Percentiles rank a stretch among this genome's conserved stretches.
Evolutionary conservation across 441 rosid genomes (phyloP).

Genomic region (Pelargonium cotyledonis): DNA sequence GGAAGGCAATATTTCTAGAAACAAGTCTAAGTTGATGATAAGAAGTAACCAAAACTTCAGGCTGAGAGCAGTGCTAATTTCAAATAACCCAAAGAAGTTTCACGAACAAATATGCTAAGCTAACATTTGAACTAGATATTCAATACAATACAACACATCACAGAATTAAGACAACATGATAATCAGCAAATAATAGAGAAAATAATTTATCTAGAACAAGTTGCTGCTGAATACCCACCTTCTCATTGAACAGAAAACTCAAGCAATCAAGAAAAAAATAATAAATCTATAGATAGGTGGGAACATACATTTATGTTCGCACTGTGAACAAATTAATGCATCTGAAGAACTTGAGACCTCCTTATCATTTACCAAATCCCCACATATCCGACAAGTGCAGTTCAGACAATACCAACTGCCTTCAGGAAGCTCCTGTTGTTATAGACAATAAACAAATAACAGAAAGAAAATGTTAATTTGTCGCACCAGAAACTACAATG

Average conservation of each 20-base stretch:
- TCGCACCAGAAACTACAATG: not conserved
- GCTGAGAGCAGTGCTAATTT: not conserved
- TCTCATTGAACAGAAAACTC: not conserved
- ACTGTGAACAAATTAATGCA: slow-evolving; percentile 69
- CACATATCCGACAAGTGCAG: slow-evolving; percentile 82
- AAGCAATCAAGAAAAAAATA: not conserved
- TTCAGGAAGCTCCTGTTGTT: slow-evolving; percentile 74
- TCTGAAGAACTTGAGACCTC: slow-evolving; percentile 33
- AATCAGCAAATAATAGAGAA: slow-evolving; percentile 1
- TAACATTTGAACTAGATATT: slow-evolving; percentile 1
- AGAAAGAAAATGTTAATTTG: slow-evolving; percentile 7
- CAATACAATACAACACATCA: not conserved
- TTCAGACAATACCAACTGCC: slow-evolving; percentile 90
- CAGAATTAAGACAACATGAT: not conserved
- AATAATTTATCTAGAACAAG: not conserved
- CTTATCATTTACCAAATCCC: slow-evolving; percentile 56
- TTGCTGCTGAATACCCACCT: not conserved
- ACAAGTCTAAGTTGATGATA: not conserved
- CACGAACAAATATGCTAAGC: not conserved
- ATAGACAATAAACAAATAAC: not conserved
- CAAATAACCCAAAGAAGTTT: not conserved
- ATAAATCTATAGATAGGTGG: slow-evolving; percentile 12
- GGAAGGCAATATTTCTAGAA: not conserved
- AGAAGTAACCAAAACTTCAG: not conserved
- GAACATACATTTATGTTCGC: slow-evolving; percentile 80